Conservation (phyloP, 1,284 basidiomycete genomes). For the Hypsizygus ulmarius region DNA sequence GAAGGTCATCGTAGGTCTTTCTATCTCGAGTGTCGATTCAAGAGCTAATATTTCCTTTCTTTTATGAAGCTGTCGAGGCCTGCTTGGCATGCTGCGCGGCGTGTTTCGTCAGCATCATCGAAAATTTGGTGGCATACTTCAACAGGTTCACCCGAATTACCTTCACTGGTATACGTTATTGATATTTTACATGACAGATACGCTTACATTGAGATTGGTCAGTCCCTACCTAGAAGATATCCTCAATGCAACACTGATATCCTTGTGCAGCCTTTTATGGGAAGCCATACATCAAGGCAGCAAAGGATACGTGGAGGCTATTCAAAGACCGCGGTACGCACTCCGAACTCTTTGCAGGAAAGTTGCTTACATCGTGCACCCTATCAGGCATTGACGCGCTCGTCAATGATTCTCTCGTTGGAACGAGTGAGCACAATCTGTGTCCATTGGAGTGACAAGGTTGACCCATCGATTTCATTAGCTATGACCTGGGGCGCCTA, state of each 20-base stretch:
- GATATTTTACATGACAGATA: slow-evolving; percentile 43
- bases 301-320: slow-evolving; percentile 88
- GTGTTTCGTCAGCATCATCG: slow-evolving; percentile 78
- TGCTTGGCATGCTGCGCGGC: slow-evolving; percentile 79
- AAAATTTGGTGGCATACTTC: slow-evolving; percentile 75
- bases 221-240: slow-evolving; percentile 11
- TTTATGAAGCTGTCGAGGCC: slow-evolving; percentile 55
- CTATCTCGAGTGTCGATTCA: not conserved
- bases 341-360: slow-evolving; percentile 2
- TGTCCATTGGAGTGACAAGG: slow-evolving; percentile 2
- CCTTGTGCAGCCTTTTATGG: slow-evolving; percentile 69
- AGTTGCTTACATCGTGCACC: not conserved
- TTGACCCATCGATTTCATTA: slow-evolving; percentile 23
- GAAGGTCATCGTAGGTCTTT: slow-evolving; percentile 69
- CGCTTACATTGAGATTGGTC: slow-evolving; percentile 80
- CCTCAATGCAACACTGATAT: slow-evolving; percentile 1
- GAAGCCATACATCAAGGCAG: slow-evolving; percentile 82
- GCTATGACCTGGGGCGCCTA: slow-evolving; percentile 78
- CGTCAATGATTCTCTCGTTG: slow-evolving; percentile 83
- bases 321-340: slow-evolving; percentile 72
- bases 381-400: slow-evolving; percentile 70
- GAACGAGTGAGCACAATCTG: slow-evolving; percentile 56
- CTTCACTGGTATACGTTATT: not conserved
- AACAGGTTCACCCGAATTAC: slow-evolving; percentile 56
- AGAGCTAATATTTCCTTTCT: not conserved